Percentiles rank a stretch among this genome's conserved stretches.
Conservation (phyloP, 2,329 filamentous ascomycete genomes). For the Fusarium duplospermum region DNA sequence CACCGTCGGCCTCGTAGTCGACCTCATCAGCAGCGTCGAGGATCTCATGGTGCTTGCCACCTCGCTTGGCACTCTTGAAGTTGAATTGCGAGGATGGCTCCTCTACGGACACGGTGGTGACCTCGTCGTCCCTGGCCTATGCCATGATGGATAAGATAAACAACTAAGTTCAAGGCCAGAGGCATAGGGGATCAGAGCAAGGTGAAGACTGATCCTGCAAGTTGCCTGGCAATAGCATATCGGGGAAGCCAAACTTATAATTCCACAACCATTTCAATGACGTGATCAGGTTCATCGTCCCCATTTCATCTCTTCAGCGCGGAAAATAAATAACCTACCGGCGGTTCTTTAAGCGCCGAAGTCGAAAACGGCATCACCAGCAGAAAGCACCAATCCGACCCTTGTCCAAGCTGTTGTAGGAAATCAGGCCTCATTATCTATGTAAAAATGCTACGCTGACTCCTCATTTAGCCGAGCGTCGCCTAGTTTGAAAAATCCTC, state of each 20-base stretch:
- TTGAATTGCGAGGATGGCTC: background rate
- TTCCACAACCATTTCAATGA: background rate
- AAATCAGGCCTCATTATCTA: background rate
- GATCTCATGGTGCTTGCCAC: background rate
- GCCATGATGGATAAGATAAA: background rate
- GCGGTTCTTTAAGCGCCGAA: background rate
- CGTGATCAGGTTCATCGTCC: background rate
- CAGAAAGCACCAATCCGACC: background rate
- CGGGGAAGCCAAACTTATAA: background rate
- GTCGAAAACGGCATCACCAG: background rate
- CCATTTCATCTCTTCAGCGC: background rate
- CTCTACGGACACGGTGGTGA: background rate
- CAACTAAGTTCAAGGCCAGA: background rate
- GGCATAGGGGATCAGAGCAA: background rate
- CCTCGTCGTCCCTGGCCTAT: background rate
- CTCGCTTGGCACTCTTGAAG: background rate
- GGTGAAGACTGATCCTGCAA: background rate
- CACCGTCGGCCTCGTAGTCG: background rate
- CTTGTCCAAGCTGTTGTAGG: background rate
- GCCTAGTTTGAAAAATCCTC: background rate
- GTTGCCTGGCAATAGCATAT: background rate
- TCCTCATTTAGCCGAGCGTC: background rate
- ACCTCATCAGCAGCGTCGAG: background rate
- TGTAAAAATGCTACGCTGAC: background rate
- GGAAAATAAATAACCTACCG: background rate